Conservation (phyloP, 164 flowering plant genomes). For the Stephania yunnanensis region DNA sequence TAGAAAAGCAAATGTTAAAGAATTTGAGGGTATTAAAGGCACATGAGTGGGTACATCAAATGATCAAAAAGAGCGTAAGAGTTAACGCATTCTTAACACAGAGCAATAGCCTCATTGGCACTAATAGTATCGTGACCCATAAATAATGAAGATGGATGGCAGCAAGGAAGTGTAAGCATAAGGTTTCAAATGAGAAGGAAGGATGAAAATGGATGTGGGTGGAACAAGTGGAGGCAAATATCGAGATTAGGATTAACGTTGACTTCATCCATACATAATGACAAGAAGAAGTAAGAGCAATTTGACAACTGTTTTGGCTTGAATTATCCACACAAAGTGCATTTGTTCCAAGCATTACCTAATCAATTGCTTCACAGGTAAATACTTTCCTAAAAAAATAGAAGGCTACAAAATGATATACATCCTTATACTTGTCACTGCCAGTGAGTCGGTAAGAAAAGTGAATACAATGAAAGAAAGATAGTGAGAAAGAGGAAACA, state of each 20-base stretch:
- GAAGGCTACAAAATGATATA: no score
- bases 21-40: not conserved
- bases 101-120: not conserved
- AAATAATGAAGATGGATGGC: not conserved
- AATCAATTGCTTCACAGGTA: not conserved
- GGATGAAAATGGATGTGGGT: not conserved
- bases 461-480: not conserved
- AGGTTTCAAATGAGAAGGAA: not conserved
- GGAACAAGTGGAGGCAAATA: not conserved
- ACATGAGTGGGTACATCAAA: not conserved
- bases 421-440: not conserved
- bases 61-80: no score
- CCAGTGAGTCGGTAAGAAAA: not conserved
- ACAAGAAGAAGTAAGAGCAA: not conserved
- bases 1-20: not conserved
- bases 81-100: not conserved
- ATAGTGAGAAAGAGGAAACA: slow-evolving; percentile 17
- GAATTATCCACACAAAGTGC: not conserved
- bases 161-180: not conserved
- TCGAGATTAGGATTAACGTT: not conserved
- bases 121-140: not conserved
- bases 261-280: not conserved
- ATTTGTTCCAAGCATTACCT: not conserved
- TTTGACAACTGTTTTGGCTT: no score
- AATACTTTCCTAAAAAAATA: no score